Evolutionary conservation across 345 rosid species (phyloP).

Genomic region (Angophora floribunda): DNA sequence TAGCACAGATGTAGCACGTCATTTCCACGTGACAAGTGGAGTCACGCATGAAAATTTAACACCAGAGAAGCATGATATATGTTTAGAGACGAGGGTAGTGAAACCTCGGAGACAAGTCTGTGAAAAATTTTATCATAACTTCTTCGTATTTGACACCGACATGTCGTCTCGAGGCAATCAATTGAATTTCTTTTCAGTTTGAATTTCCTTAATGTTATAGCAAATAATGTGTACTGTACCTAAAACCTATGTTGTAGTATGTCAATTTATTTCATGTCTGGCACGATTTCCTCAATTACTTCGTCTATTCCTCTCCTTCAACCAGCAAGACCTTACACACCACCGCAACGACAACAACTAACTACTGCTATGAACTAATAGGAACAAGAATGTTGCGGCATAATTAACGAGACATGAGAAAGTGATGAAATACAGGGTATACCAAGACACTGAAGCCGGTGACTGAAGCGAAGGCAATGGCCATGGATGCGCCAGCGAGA

Average conservation of each 20-base stretch:
- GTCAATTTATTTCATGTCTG: not conserved
- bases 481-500: constrained; percentile 1
- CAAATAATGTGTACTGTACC: no score
- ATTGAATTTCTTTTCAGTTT: not conserved
- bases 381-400: no score
- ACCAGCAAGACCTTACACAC: no score
- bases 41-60: not conserved
- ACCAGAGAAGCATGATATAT: not conserved
- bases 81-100: not conserved
- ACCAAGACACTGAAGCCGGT: constrained; percentile 1
- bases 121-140: no score
- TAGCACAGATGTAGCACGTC: not conserved
- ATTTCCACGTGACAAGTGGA: not conserved
- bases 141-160: not conserved
- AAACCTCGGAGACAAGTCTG: no score
- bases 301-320: no score
- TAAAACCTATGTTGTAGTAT: not conserved
- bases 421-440: not conserved
- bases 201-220: no score
- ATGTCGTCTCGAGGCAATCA: no score
- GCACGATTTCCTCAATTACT: not conserved
- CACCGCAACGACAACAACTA: no score
- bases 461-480: constrained; percentile 3
- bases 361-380: no score
- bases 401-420: no score